Conservation (phyloP, 345 rosid genomes). For the Triadica sebifera region DNA sequence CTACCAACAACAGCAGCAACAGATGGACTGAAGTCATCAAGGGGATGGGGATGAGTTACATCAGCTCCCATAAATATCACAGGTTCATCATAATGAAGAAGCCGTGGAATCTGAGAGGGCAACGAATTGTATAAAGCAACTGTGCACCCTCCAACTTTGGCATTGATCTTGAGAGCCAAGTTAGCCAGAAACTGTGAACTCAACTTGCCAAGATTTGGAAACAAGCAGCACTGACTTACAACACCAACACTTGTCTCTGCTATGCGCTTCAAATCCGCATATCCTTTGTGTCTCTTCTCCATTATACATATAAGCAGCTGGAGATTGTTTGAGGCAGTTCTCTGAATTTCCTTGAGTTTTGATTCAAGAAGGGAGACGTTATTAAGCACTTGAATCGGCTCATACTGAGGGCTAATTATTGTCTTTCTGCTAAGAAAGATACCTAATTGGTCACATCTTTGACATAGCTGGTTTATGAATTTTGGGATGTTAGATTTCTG, state of each 20-base stretch:
- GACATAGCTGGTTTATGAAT: constrained; percentile 77
- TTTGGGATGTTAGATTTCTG: constrained; percentile 71
- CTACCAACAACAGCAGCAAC: constrained; percentile 99
- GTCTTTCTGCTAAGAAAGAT: constrained; percentile 72
- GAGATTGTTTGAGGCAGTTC: constrained; percentile 61
- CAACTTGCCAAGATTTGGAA: constrained; percentile 69
- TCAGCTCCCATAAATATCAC: constrained; percentile 99
- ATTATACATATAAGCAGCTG: constrained; percentile 80
- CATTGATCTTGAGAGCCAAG: constrained; percentile 90
- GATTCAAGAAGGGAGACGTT: constrained; percentile 65
- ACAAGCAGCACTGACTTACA: constrained; percentile 87
- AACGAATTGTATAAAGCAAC: constrained; percentile 77
- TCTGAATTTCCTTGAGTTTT: constrained; percentile 69
- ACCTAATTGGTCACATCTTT: constrained; percentile 85
- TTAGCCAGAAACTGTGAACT: constrained; percentile 90
- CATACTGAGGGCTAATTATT: constrained; percentile 52
- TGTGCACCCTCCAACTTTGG: constrained; percentile 93
- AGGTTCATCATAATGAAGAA: constrained; percentile 60
- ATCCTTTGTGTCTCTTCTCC: constrained; percentile 96
- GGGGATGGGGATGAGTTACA: constrained; percentile 95
- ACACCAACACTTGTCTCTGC: constrained; percentile 91
- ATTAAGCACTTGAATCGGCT: constrained; percentile 70
- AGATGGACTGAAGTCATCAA: constrained; percentile 90
- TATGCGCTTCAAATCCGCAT: constrained; percentile 83
- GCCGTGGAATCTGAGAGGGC: constrained; percentile 78